Percentiles rank a stretch among this genome's conserved stretches.
phyloP scores from a whole-genome alignment of 768 basidiomycete species.

The Mycena rosella region DNA sequence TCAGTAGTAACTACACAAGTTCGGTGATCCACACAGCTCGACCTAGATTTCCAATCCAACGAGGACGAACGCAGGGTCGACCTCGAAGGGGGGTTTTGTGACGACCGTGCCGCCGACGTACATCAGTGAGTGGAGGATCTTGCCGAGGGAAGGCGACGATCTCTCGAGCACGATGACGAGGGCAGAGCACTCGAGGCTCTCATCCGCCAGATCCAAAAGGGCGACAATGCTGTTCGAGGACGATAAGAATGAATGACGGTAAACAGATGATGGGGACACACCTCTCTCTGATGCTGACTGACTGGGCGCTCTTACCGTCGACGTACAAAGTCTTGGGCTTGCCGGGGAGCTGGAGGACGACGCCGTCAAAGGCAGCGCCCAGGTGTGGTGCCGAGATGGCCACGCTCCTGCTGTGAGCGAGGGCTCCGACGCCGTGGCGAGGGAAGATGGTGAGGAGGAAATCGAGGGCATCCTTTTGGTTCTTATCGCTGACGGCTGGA shows the following conservation, averaged over 20 bases:
- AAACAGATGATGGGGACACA: constrained; percentile 46
- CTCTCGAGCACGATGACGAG: constrained; percentile 87
- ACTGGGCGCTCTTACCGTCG: constrained; percentile 84
- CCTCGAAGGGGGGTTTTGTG: constrained; percentile 82
- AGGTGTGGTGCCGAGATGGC: constrained; percentile 77
- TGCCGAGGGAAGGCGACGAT: constrained; percentile 75
- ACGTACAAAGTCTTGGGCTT: constrained; percentile 85
- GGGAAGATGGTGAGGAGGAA: constrained; percentile 87
- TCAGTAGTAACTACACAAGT: constrained; percentile 26
- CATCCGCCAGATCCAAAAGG: constrained; percentile 89
- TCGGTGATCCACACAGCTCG: constrained; percentile 19
- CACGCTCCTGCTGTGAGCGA: constrained; percentile 83
- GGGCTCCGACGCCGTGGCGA: constrained; percentile 71
- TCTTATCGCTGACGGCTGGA: constrained; percentile 53
- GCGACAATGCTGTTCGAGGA: constrained; percentile 76
- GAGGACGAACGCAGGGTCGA: constrained; percentile 82
- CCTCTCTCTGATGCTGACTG: constrained; percentile 88
- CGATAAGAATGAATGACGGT: constrained; percentile 10
- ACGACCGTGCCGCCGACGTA: constrained; percentile 92
- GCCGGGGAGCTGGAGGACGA: constrained; percentile 81
- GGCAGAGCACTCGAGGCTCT: constrained; percentile 81
- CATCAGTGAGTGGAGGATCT: constrained; percentile 90
- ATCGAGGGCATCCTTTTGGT: constrained; percentile 77
- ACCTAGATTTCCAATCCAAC: constrained; percentile 86
- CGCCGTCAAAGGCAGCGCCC: constrained; percentile 79